Evolutionary conservation across 192 early-diverging fungal species (phyloP).

Genomic region (Jimgerdemannia flammicorona): DNA sequence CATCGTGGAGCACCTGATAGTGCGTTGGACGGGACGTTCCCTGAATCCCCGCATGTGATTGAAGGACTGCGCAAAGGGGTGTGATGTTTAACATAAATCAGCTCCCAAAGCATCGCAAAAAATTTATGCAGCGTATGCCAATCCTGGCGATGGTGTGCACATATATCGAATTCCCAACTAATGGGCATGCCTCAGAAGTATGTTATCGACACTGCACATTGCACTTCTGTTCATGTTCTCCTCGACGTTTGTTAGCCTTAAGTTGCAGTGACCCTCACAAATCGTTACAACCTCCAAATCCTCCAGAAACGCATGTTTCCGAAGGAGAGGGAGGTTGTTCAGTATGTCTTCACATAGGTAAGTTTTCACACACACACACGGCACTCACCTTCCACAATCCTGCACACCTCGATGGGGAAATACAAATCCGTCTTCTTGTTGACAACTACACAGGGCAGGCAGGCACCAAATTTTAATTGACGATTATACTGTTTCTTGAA

Average conservation of each 20-base stretch:
- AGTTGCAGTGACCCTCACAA: not conserved
- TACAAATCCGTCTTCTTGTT: constrained; percentile 47
- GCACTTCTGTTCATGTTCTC: no score
- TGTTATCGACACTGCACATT: no score
- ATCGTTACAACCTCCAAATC: not conserved
- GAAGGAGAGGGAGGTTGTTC: not conserved
- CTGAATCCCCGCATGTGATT: constrained; percentile 84
- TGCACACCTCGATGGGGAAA: constrained; percentile 91
- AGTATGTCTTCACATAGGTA: not conserved
- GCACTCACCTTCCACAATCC: constrained; percentile 39
- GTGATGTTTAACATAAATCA: no score
- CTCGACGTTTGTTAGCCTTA: not conserved
- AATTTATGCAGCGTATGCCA: no score
- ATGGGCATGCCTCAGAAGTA: no score
- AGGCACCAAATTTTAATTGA: constrained; percentile 5
- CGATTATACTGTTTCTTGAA: not conserved
- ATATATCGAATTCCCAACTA: not conserved
- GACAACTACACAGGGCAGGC: constrained; percentile 80
- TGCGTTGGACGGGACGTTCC: constrained; percentile 88
- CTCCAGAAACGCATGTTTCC: not conserved
- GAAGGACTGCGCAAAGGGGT: constrained; percentile 42
- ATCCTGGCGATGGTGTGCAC: not conserved
- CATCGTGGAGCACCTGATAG: constrained; percentile 85
- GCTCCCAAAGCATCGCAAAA: no score
- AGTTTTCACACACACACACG: not conserved